These are phyloP conservation scores for Pichia sp. DNA, from an alignment of 1,139 yeast species.

Conservation along the genomic window DNA sequence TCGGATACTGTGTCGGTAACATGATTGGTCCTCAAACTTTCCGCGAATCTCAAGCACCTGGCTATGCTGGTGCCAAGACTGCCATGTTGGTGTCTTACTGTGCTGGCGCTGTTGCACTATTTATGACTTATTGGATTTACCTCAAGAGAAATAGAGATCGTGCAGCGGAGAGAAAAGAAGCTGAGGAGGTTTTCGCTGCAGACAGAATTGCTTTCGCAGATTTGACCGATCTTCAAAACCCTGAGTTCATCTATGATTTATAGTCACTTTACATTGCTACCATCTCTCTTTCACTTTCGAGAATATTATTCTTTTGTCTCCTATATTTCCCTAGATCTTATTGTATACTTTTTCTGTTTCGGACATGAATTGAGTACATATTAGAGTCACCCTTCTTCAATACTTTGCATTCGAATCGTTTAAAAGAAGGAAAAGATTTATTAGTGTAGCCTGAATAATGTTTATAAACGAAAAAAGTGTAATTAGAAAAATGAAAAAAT, in stretches of 20 bases:
- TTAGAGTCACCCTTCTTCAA: too few relatives aligned
- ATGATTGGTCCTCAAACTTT: conserved; percentile 53
- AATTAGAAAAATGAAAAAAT: too few relatives aligned
- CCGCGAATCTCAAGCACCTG: conserved; percentile 39
- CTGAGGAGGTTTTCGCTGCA: conserved; percentile 23
- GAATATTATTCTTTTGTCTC: not conserved
- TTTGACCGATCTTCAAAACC: conserved; percentile 45
- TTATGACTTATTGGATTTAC: conserved; percentile 20
- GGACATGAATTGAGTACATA: too few relatives aligned
- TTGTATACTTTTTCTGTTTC: not conserved
- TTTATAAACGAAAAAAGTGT: too few relatives aligned
- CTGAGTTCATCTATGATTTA: conserved; percentile 38
- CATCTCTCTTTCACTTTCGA: not conserved
- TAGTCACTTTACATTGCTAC: not conserved
- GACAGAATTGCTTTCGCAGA: conserved; percentile 46
- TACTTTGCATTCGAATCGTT: too few relatives aligned
- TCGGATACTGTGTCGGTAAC: conserved; percentile 59
- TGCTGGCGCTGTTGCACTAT: conserved; percentile 20
- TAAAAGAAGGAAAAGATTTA: too few relatives aligned
- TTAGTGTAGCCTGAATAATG: too few relatives aligned
- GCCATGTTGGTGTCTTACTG: conserved; percentile 28
- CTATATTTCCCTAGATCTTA: not conserved
- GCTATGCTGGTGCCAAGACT: conserved; percentile 39
- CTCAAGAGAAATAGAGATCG: conserved; percentile 26
- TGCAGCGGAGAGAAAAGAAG: conserved; percentile 10